Percentiles rank a stretch among this genome's conserved stretches.
Evolutionary conservation across 352 stramenopile species (phyloP).

Genomic region (Phytopythium oedochilum): DNA sequence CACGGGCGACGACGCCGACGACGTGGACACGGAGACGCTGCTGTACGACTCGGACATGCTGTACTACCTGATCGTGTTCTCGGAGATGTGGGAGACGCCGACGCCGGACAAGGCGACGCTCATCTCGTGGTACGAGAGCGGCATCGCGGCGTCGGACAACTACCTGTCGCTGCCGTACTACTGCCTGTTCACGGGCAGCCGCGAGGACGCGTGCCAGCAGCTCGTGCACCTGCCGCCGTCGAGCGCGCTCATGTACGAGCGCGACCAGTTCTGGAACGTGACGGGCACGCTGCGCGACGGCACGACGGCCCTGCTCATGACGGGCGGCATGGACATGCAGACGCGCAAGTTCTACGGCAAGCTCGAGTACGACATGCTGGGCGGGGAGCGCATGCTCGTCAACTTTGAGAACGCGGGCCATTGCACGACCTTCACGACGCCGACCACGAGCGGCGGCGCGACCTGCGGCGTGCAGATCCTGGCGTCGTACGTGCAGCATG

Average conservation of each 20-base stretch:
- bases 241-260: conserved; percentile 40
- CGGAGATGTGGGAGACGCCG: conserved; percentile 64
- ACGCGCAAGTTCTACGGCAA: conserved; percentile 44
- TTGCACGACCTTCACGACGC: conserved; percentile 79
- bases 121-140: conserved; percentile 51
- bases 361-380: conserved; percentile 42
- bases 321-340: conserved; percentile 49
- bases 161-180: conserved; percentile 69
- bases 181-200: conserved; percentile 66
- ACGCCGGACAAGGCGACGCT: conserved; percentile 50
- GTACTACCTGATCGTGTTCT: conserved; percentile 78
- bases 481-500: conserved; percentile 54
- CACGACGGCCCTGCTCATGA: conserved; percentile 48
- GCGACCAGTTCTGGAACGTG: conserved; percentile 69
- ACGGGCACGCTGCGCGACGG: conserved; percentile 34
- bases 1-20: conserved; percentile 8
- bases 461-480: conserved; percentile 71
- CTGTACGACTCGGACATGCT: conserved; percentile 69
- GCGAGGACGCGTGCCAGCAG: conserved; percentile 48
- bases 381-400: conserved; percentile 53
- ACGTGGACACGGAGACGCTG: conserved; percentile 38
- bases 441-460: conserved; percentile 24
- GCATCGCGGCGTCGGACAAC: conserved; percentile 63
- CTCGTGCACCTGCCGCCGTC: conserved; percentile 36
- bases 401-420: conserved; percentile 66